Evolutionary conservation across 108 stramenopile species (phyloP).

Genomic region (Cyclostephanos invisitatus): DNA sequence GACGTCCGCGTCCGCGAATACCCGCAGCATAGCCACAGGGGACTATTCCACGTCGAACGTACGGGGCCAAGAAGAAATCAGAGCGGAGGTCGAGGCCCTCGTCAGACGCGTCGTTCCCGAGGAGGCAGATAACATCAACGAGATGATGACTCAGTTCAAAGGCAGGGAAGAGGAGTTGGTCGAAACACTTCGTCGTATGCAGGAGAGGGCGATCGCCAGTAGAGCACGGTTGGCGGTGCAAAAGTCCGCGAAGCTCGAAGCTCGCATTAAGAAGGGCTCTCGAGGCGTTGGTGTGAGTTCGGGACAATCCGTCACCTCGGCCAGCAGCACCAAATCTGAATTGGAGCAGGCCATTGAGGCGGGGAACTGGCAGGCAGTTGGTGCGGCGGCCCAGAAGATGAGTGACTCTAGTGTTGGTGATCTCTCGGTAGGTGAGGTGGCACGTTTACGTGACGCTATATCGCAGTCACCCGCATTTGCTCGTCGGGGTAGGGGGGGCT

Average conservation of each 20-base stretch:
- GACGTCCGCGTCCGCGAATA: slow-evolving; percentile 30
- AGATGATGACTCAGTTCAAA: slow-evolving; percentile 88
- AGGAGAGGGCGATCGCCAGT: slow-evolving; percentile 81
- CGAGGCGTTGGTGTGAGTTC: slow-evolving; percentile 26
- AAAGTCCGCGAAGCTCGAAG: slow-evolving; percentile 79
- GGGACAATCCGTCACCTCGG: slow-evolving; percentile 21
- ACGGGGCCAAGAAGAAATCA: slow-evolving; percentile 63
- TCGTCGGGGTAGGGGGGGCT: slow-evolving; percentile 3
- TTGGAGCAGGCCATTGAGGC: slow-evolving; percentile 74
- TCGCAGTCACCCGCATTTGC: slow-evolving; percentile 37
- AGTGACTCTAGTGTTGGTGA: slow-evolving; percentile 44
- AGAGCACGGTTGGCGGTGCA: slow-evolving; percentile 72
- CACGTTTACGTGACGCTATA: slow-evolving; percentile 34
- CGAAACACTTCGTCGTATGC: slow-evolving; percentile 84
- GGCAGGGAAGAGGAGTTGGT: slow-evolving; percentile 91
- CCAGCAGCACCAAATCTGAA: slow-evolving; percentile 44
- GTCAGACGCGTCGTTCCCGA: slow-evolving; percentile 84
- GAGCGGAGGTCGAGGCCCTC: slow-evolving; percentile 78
- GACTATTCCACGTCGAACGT: slow-evolving; percentile 42
- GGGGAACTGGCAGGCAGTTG: slow-evolving; percentile 90
- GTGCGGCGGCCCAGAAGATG: slow-evolving; percentile 69
- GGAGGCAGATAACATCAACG: slow-evolving; percentile 87
- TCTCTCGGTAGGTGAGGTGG: slow-evolving; percentile 40
- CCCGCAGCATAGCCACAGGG: slow-evolving; percentile 54
- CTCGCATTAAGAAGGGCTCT: slow-evolving; percentile 30